phyloP scores from a whole-genome alignment of 2,329 filamentous ascomycete genomes.

The Neocucurbitaria cava region DNA sequence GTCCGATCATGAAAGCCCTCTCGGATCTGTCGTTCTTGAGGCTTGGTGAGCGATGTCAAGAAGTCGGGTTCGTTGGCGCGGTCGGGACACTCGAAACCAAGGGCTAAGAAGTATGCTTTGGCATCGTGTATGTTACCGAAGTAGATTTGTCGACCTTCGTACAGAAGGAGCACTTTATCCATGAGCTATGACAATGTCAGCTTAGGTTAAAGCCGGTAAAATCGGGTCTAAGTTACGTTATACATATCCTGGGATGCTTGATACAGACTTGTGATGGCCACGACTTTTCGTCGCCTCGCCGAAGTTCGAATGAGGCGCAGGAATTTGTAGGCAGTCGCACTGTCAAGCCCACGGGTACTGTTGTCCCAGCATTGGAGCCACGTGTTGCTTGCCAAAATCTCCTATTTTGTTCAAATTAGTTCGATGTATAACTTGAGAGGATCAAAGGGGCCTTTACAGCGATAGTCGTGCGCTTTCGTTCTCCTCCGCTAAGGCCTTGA shows the following conservation, averaged over 20 bases:
- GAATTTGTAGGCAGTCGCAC: conserved; percentile 52
- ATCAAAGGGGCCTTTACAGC: conserved; percentile 69
- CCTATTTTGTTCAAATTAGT: too few relatives aligned
- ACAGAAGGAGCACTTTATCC: conserved; percentile 35
- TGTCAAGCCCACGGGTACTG: conserved; percentile 72
- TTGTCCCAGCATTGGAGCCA: conserved; percentile 69
- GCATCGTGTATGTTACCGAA: conserved; percentile 68
- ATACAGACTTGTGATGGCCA: conserved; percentile 17
- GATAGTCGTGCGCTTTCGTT: conserved; percentile 78
- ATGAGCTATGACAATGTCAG: too few relatives aligned
- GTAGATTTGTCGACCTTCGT: conserved; percentile 72
- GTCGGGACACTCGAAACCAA: conserved; percentile 64
- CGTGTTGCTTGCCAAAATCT: background rate
- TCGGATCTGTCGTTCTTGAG: conserved; percentile 47
- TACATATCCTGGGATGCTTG: background rate
- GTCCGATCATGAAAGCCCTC: conserved; percentile 50
- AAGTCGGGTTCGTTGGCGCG: conserved; percentile 74
- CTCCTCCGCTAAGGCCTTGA: conserved; percentile 74
- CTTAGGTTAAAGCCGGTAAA: too few relatives aligned
- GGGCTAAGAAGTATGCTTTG: conserved; percentile 68
- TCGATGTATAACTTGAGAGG: too few relatives aligned
- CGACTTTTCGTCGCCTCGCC: background rate
- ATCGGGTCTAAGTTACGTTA: background rate
- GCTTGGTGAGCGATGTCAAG: conserved; percentile 69
- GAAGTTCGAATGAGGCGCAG: conserved; percentile 56